Conservation (phyloP, 345 rosid species). For the Eucalyptus pauciflora region DNA sequence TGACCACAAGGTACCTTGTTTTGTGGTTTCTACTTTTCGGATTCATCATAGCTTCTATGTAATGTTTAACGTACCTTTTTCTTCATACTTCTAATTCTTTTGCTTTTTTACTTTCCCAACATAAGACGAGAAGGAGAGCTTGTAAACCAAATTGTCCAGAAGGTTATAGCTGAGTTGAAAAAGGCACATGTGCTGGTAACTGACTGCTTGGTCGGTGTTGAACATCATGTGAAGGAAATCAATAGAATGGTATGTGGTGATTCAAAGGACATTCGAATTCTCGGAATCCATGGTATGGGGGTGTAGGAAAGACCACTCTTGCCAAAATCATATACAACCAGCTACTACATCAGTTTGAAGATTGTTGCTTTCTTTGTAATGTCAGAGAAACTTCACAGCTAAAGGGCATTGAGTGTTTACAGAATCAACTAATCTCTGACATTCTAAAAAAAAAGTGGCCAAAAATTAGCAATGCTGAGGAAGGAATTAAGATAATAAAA, state of each 20-base stretch:
- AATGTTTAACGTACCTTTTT: not conserved
- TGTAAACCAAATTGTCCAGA: not conserved
- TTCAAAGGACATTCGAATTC: fast-evolving
- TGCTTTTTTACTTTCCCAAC: not conserved
- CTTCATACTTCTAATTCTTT: not conserved
- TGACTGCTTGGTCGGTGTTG: fast-evolving
- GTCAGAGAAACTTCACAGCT: not conserved
- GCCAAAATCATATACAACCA: not conserved
- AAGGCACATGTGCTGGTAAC: fast-evolving
- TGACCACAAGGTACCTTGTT: not conserved
- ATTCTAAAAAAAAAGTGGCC: not conserved
- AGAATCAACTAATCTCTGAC: not conserved
- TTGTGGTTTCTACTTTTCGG: not conserved
- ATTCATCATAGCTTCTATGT: not conserved
- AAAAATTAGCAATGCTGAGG: too few relatives aligned
- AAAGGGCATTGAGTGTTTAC: not conserved
- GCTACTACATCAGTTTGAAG: not conserved
- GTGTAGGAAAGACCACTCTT: not conserved
- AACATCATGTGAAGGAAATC: not conserved
- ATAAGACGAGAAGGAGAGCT: not conserved
- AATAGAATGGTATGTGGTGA: not conserved
- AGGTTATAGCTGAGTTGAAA: not conserved
- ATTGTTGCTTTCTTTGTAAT: not conserved
- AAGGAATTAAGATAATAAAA: too few relatives aligned
- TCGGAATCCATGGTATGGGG: not conserved